Evolutionary conservation across 2,329 filamentous ascomycete genomes (phyloP).

Genomic region (Tetracladium maxilliforme): DNA sequence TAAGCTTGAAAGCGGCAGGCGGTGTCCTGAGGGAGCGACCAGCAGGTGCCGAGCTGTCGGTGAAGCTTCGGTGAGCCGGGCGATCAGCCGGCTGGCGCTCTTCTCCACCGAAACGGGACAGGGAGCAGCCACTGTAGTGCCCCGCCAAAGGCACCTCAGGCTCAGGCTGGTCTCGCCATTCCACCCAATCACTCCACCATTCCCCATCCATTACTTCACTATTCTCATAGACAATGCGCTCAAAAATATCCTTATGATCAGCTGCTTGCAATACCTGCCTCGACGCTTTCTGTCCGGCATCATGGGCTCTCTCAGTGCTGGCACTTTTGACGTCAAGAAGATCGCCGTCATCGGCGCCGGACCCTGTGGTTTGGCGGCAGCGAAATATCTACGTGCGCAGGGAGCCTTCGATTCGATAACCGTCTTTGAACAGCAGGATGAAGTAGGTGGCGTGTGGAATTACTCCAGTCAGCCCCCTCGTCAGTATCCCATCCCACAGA

Average conservation of each 20-base stretch:
- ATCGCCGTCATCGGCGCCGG: slow-evolving; percentile 77
- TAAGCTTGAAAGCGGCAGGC: background rate
- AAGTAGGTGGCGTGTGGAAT: slow-evolving; percentile 77
- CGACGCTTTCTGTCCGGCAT: background rate
- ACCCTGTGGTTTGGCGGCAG: slow-evolving; percentile 62
- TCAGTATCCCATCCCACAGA: slow-evolving; percentile 46
- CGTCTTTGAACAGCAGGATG: slow-evolving; percentile 68
- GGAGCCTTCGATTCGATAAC: slow-evolving; percentile 55
- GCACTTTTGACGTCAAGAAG: slow-evolving; percentile 27
- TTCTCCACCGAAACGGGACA: too few species aligned
- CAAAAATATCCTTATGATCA: background rate
- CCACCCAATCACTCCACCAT: background rate
- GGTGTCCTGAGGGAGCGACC: background rate
- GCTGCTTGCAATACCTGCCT: background rate
- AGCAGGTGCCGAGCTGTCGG: background rate
- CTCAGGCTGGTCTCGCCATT: background rate
- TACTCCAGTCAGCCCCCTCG: too few species aligned
- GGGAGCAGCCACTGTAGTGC: too few species aligned
- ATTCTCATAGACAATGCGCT: background rate
- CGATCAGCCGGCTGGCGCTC: background rate
- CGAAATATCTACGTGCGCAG: slow-evolving; percentile 67
- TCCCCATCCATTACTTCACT: background rate
- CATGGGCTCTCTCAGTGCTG: slow-evolving; percentile 10
- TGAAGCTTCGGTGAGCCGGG: background rate
- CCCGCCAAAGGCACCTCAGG: too few species aligned